phyloP scores from a whole-genome alignment of 495 filamentous ascomycete species.

The Xylaria cubensis region DNA sequence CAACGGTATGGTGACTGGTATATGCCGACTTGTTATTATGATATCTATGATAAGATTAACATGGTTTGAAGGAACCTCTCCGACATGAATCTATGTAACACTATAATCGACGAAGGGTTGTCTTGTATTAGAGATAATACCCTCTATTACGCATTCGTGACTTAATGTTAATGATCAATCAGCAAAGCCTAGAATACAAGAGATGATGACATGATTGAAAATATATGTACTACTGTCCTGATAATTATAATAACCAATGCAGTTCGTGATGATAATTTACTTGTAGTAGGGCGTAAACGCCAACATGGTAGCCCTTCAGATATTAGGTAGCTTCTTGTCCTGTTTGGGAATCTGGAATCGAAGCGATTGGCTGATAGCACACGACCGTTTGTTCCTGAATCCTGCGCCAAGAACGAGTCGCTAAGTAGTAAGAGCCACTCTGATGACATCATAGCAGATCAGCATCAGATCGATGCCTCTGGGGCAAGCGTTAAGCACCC shows the following conservation, averaged over 20 bases:
- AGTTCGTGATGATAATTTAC: neutral
- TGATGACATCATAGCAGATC: conserved; percentile 17
- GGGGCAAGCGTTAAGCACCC: neutral
- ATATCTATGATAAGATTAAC: neutral
- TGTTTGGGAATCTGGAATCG: neutral
- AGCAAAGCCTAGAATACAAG: neutral
- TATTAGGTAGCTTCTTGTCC: neutral
- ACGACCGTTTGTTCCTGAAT: too few relatives aligned
- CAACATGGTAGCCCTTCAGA: neutral
- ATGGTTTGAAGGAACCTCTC: neutral
- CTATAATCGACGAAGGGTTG: neutral
- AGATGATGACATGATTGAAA: neutral
- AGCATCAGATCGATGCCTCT: neutral
- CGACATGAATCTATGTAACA: neutral
- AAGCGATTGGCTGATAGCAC: neutral
- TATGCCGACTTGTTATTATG: neutral
- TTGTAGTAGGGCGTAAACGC: neutral
- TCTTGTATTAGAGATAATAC: neutral
- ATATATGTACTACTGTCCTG: too few relatives aligned
- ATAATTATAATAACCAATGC: too few relatives aligned
- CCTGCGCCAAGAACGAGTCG: neutral
- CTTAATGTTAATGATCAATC: neutral
- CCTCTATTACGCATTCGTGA: neutral
- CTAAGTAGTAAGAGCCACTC: neutral
- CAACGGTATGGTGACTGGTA: neutral